phyloP scores from a whole-genome alignment of 2,329 filamentous ascomycete species.

The Kalmusia sp. region DNA sequence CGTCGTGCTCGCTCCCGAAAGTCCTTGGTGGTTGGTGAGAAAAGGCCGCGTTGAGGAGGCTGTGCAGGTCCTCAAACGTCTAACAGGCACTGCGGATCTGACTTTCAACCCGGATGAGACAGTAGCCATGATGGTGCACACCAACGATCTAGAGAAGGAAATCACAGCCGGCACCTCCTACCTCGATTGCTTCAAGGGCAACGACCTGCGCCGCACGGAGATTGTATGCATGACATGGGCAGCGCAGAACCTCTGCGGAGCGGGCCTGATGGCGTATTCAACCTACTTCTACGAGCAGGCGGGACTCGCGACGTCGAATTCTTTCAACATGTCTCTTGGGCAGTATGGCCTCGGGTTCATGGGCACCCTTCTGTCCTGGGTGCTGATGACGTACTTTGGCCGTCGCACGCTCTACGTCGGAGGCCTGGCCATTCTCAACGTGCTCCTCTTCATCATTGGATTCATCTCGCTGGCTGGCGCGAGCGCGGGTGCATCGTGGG shows the following conservation, averaged over 20 bases:
- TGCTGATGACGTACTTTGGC: constrained; percentile 77
- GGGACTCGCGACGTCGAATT: constrained; percentile 50
- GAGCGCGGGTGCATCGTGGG: constrained; percentile 56
- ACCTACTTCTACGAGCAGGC: constrained; percentile 59
- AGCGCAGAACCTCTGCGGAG: constrained; percentile 52
- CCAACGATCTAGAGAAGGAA: constrained; percentile 78
- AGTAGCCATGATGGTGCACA: constrained; percentile 90
- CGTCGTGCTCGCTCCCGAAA: constrained; percentile 73
- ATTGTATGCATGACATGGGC: constrained; percentile 63
- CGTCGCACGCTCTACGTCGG: constrained; percentile 77
- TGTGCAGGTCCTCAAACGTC: constrained; percentile 69
- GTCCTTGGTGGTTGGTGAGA: constrained; percentile 77
- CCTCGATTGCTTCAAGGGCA: constrained; percentile 84
- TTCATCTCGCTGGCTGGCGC: constrained; percentile 70
- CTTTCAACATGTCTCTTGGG: constrained; percentile 58
- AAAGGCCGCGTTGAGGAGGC: constrained; percentile 69
- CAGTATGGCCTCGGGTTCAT: constrained; percentile 65
- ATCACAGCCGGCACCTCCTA: constrained; percentile 73
- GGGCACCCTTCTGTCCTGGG: constrained; percentile 79
- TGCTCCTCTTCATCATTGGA: constrained; percentile 78
- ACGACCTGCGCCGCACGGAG: constrained; percentile 79
- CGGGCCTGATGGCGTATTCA: constrained; percentile 43
- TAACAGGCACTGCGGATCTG: constrained; percentile 60
- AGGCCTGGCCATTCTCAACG: constrained; percentile 64
- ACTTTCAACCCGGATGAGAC: constrained; percentile 60